Evolutionary conservation across 2,329 filamentous ascomycete species (phyloP), one percentile per base, ranked within the genome.

Genomic region (Dothideomycetes sp.): DNA sequence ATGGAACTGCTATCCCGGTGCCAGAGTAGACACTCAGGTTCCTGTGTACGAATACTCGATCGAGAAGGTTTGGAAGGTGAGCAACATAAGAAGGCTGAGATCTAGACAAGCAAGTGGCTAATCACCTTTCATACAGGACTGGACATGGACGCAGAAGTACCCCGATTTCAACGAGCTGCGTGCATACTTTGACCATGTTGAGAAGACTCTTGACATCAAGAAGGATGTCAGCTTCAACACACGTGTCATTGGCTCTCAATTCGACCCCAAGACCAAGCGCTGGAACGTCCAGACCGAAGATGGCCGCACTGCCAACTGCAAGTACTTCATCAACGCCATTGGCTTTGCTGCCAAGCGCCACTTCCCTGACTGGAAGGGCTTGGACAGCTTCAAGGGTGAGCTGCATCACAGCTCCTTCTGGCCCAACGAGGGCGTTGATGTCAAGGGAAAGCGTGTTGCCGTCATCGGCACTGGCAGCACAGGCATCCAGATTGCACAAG

Each of bases 101-200:
- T 25, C 23, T 12, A 17, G 20, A 33, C 16, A 2, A 17, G 13
- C 6, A 10, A 19, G 20, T 22, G 9, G 16, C 10, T 33, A 17
- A 33, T 15, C 13, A n/a, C 32, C 7, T 17, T 17, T 13, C 7
- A 8, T 15, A 32, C 41, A 73, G 53, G 68, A 68, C 3, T 80
- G 74, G 74, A 74, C 62, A 24, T 81, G 74, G 43, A 49, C 46
- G 5, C 48, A 58, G 39, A 52, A 53, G 13, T 60, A 55, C 35
- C 54, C 57, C 1, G 54, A 48, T 19, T 51, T 52, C 30, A 25
- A 46, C 12, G 57, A 80, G 31, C 61, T 80, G 1, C 64, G 70
- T 10, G 53, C 53, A 3, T 80, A 80, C 53, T 80, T 80, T 50
- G 65, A 74, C 13, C 71, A 78, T 30, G 70, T 78, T n/a, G 76